Percentiles rank a stretch among this genome's conserved stretches.
Evolutionary conservation across 768 basidiomycete genomes (phyloP).

Genomic region (Filobasidium floriforme): DNA sequence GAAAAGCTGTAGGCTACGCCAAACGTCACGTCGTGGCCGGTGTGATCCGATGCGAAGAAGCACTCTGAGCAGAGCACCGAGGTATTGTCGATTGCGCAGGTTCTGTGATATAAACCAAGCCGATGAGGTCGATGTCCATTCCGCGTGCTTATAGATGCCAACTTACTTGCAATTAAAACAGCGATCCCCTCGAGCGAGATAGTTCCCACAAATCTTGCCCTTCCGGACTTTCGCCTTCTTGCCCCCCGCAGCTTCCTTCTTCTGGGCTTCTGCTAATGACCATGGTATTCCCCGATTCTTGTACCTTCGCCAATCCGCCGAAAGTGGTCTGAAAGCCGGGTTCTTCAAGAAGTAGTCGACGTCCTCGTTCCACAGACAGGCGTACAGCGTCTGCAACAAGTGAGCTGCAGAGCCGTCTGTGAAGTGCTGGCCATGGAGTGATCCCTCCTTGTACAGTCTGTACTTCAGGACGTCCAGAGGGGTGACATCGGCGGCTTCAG

Average conservation of each 20-base stretch:
- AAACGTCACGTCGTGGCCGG: slow-evolving; percentile 83
- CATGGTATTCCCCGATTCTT: neutral
- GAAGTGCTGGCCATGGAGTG: neutral
- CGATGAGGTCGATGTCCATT: no score
- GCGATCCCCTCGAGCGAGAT: slow-evolving; percentile 33
- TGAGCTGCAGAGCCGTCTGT: neutral
- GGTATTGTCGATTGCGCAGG: slow-evolving; percentile 81
- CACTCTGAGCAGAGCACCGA: slow-evolving; percentile 85
- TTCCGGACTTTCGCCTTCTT: slow-evolving; percentile 8
- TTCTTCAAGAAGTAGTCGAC: slow-evolving; percentile 3
- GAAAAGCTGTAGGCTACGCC: slow-evolving; percentile 72
- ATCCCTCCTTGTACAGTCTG: slow-evolving; percentile 1
- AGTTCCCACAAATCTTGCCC: slow-evolving; percentile 35
- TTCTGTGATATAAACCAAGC: no score
- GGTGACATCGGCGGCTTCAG: neutral
- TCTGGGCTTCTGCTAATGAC: slow-evolving; percentile 1
- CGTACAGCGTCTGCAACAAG: slow-evolving; percentile 5
- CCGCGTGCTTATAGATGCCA: no score
- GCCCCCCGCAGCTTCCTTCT: neutral
- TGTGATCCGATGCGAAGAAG: slow-evolving; percentile 80
- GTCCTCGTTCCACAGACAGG: slow-evolving; percentile 4
- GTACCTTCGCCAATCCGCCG: neutral
- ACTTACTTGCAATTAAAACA: slow-evolving; percentile 43
- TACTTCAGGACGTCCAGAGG: neutral
- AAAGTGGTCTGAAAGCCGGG: neutral